Evolutionary conservation across 306 rosid species (phyloP).

Genomic region (Cucurbita ficifolia): DNA sequence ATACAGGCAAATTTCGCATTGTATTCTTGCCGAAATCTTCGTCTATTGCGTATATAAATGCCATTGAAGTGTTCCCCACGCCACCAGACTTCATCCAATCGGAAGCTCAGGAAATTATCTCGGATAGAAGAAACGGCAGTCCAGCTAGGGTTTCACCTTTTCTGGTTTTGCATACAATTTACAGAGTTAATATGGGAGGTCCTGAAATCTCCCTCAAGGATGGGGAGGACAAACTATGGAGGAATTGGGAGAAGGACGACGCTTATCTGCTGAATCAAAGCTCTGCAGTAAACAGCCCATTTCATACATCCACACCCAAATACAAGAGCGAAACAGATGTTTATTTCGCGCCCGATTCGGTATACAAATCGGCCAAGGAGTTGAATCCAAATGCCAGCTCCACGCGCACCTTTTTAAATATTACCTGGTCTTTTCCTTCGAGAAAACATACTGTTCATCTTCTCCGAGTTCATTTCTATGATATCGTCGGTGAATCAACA

Average conservation of each 20-base stretch:
- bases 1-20: background rate
- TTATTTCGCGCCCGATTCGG: slow-evolving; percentile 3
- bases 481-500: background rate
- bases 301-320: background rate
- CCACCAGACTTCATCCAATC: background rate
- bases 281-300: background rate
- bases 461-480: slow-evolving; percentile 32
- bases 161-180: slow-evolving; percentile 1
- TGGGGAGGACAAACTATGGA: background rate
- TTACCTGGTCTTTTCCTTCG: slow-evolving; percentile 21
- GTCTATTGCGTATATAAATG: slow-evolving; percentile 36
- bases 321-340: background rate
- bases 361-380: slow-evolving; percentile 16
- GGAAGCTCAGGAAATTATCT: background rate
- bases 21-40: slow-evolving; percentile 15
- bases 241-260: slow-evolving; percentile 19
- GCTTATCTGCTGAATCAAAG: background rate
- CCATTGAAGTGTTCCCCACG: slow-evolving; percentile 32
- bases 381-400: background rate
- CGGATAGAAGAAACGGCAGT: background rate
- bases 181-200: slow-evolving; percentile 36
- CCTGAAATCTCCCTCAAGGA: background rate
- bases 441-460: background rate
- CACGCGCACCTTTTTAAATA: background rate
- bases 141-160: background rate